phyloP scores from a whole-genome alignment of 2,329 filamentous ascomycete genomes.

The Paecilomyces sp. region DNA sequence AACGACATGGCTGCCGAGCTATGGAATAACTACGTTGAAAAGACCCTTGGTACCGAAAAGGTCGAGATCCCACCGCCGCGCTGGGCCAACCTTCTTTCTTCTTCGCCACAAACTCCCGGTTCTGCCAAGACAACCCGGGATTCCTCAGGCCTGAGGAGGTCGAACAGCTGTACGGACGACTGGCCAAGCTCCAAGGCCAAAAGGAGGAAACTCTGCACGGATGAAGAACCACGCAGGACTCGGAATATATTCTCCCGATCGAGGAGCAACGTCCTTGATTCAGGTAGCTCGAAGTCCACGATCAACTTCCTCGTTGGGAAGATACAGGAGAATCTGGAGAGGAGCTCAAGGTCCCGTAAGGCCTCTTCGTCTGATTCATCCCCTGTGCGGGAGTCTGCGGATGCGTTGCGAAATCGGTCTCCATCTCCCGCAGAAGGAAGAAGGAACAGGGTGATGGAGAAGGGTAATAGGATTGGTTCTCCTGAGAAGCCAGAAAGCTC shows the following conservation, averaged over 20 bases:
- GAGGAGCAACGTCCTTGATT: constrained; percentile 31
- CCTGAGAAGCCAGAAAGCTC: background rate
- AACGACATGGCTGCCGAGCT: constrained; percentile 67
- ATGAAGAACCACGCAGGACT: constrained; percentile 35
- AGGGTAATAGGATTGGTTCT: background rate
- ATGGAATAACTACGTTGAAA: constrained; percentile 66
- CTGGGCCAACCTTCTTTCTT: constrained; percentile 60
- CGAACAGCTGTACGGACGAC: constrained; percentile 62
- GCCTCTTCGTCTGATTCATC: constrained; percentile 36
- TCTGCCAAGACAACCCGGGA: constrained; percentile 36
- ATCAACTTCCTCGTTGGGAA: constrained; percentile 58
- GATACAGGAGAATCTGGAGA: constrained; percentile 48
- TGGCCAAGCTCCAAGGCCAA: constrained; percentile 60
- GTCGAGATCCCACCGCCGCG: constrained; percentile 48
- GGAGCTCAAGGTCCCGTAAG: constrained; percentile 17
- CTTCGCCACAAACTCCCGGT: constrained; percentile 60
- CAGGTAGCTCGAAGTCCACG: constrained; percentile 33
- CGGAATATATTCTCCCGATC: constrained; percentile 38
- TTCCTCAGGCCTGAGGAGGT: constrained; percentile 51
- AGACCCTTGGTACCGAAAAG: constrained; percentile 38
- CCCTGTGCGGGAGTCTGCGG: constrained; percentile 29
- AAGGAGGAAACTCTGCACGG: constrained; percentile 52
- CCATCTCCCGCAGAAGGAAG: constrained; percentile 22
- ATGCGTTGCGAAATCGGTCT: constrained; percentile 21
- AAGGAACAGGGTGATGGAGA: constrained; percentile 1